Evolutionary conservation across 495 filamentous ascomycete genomes (phyloP).

Genomic region (Aspergillus homomorphus): DNA sequence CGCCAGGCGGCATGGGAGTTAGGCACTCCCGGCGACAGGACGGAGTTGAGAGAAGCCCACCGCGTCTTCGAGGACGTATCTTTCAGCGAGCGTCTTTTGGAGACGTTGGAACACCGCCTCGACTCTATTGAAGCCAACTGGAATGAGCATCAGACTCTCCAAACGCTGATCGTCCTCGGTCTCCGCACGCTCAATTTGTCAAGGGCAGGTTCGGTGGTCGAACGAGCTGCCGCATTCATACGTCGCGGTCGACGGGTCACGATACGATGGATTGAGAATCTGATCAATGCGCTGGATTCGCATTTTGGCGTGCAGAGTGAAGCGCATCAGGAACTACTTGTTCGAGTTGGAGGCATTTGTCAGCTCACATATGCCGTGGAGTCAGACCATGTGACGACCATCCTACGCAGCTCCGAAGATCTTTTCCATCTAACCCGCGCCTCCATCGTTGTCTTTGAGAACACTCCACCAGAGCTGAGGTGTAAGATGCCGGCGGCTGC

Average conservation of each 20-base stretch:
- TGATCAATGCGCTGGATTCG: neutral
- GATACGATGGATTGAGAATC: conserved; percentile 12
- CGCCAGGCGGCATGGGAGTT: conserved; percentile 47
- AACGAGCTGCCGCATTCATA: conserved; percentile 12
- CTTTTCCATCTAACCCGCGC: conserved; percentile 34
- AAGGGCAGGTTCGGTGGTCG: neutral
- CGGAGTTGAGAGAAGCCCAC: conserved; percentile 20
- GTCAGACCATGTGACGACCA: conserved; percentile 16
- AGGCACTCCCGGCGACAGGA: conserved; percentile 25
- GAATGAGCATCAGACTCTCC: conserved; percentile 36
- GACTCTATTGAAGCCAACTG: conserved; percentile 42
- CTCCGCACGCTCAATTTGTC: conserved; percentile 36
- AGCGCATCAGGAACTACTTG: conserved; percentile 26
- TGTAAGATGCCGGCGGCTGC: neutral
- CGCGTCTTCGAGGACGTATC: conserved; percentile 18
- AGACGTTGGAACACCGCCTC: conserved; percentile 23
- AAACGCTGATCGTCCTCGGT: conserved; percentile 34
- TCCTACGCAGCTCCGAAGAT: conserved; percentile 22
- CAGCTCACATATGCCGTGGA: conserved; percentile 34
- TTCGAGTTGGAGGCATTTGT: conserved; percentile 28
- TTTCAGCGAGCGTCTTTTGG: conserved; percentile 17
- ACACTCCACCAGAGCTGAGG: conserved; percentile 9
- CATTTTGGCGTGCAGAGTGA: conserved; percentile 2
- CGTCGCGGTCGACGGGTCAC: conserved; percentile 11
- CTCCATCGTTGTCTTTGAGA: conserved; percentile 31